Conservation (phyloP, 805 yeast species). For the Pichia sporocuriosa region DNA sequence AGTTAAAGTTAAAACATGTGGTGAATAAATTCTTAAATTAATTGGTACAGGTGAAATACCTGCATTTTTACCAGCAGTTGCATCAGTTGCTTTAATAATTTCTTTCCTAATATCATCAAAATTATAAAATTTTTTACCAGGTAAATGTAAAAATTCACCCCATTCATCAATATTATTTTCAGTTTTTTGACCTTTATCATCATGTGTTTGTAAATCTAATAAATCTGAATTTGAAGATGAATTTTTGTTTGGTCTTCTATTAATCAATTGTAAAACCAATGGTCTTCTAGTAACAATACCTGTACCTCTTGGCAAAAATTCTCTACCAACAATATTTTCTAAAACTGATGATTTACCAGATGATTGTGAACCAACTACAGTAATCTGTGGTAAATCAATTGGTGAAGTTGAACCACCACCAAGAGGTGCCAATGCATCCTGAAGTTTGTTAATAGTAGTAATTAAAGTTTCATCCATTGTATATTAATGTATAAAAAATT, state of each 20-base stretch:
- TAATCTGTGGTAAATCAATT: conserved; percentile 86
- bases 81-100: conserved; percentile 86
- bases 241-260: conserved; percentile 40
- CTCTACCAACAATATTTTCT: conserved; percentile 88
- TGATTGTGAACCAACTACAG: conserved; percentile 93
- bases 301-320: conserved; percentile 85
- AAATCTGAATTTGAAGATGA: conserved; percentile 27
- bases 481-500: no score
- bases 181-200: conserved; percentile 41
- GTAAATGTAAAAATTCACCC: conserved; percentile 96
- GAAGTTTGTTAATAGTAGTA: conserved; percentile 80
- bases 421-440: conserved; percentile 94
- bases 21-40: conserved; percentile 86
- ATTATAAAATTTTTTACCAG: conserved; percentile 79
- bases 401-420: conserved; percentile 90
- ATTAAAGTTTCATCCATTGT: conserved; percentile 74
- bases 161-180: conserved; percentile 82
- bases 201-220: conserved; percentile 38
- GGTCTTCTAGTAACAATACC: conserved; percentile 93
- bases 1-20: conserved; percentile 88
- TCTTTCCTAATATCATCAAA: conserved; percentile 86
- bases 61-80: conserved; percentile 70
- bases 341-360: conserved; percentile 84
- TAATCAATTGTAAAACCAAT: conserved; percentile 71
- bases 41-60: conserved; percentile 93